Base-by-base conservation (phyloP, 1,284 basidiomycete species). In the Apiotrichum mycotoxinovorans region DNA sequence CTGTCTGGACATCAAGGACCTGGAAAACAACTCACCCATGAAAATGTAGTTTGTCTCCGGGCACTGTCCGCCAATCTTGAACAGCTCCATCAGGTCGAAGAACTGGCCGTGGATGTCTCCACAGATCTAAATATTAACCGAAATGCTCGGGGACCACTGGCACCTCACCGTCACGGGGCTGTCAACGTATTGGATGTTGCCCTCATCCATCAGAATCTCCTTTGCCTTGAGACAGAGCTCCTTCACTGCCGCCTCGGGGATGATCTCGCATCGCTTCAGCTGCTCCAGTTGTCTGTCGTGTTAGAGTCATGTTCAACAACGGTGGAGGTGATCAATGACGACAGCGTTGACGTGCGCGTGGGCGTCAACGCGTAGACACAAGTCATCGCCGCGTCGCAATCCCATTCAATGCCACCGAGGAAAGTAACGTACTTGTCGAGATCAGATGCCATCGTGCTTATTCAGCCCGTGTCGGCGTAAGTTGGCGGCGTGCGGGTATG, bases 41-140 rank as follows among this genome's bases (percentile, higher is more conserved):
- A 98, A 98, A 56, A 98, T 86, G 77, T 98, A 98, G 74, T 92
- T 95, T 11, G 95, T 97, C 34, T 92, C 87, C 52, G 95, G 95
- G 77, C 93, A 98, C 70, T 87, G 86, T 15, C 95, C 94, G 26
- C 95, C 96, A 35, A 96, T 87, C 73, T 88, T 88, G 83, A 98
- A 98, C 51, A 98, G 83, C 79, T 98, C 93, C 85, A 97, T 87
- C 64, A 98, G 83, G 76, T 98, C 95, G 76, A 89, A 96, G 76
- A 98, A 98, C 74, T 98, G 95, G 14, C 95, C 95, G 72, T 98
- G 95, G 53, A 98, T 98, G 79, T 98, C 96, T 22, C 95, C 95
- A 73, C 96, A 98, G 77, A 98, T 94, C 91, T 93, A 23, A 43
- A 43, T n/a, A n/a, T n/a, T n/a, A n/a, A n/a, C n/a, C n/a, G n/a